These are phyloP conservation scores for Tulasnella sp. DNA, from an alignment of 768 basidiomycete genomes.

Conservation along the genomic window DNA sequence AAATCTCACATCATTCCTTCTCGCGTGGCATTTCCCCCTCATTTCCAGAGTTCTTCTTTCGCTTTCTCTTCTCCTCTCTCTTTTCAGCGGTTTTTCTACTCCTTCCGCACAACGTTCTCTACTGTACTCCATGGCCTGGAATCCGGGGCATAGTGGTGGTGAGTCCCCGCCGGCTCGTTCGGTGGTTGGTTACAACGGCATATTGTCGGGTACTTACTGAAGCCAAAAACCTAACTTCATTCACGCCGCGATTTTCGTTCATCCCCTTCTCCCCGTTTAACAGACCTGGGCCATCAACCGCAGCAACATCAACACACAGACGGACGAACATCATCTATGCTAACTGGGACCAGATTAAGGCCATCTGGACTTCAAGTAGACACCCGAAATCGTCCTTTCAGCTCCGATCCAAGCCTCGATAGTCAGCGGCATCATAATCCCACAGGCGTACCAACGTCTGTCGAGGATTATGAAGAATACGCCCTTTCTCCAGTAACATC, in stretches of 20 bases:
- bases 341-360: too few species aligned
- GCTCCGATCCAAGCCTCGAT: neutral
- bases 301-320: too few species aligned
- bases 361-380: neutral
- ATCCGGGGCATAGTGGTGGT: conserved; percentile 8
- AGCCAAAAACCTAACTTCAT: conserved; percentile 10
- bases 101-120: conserved; percentile 2
- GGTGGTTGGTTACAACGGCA: too few species aligned
- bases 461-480: neutral
- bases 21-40: conserved; percentile 1
- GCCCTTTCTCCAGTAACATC: conserved; percentile 1
- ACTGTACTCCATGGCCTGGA: conserved; percentile 10
- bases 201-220: neutral
- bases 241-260: neutral
- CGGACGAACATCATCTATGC: too few species aligned
- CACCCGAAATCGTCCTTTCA: conserved; percentile 1
- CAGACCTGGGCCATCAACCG: too few species aligned
- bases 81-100: neutral
- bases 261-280: too few species aligned
- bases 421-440: neutral
- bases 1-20: too few species aligned
- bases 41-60: neutral
- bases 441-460: neutral
- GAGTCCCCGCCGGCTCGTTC: neutral
- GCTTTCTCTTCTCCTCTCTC: neutral